Percentiles rank a stretch among this genome's conserved stretches.
Evolutionary conservation across 2,329 filamentous ascomycete species (phyloP).

Genomic region (Clarireedia sp.): DNA sequence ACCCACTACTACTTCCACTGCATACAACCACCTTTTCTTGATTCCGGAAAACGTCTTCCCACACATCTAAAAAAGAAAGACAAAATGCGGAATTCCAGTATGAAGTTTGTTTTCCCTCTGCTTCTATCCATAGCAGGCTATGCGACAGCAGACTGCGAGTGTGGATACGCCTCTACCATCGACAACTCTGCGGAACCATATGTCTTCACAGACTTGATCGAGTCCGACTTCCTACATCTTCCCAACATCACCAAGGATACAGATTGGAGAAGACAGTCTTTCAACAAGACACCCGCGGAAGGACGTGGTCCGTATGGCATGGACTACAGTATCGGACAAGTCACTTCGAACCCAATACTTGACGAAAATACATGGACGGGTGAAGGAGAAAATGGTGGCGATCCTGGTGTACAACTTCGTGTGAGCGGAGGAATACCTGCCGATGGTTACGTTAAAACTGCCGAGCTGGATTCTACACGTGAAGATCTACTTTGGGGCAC

Average conservation of each 20-base stretch:
- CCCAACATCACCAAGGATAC: constrained; percentile 40
- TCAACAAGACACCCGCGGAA: constrained; percentile 51
- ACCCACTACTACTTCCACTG: not conserved
- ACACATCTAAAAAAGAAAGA: not conserved
- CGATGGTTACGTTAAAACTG: constrained; percentile 48
- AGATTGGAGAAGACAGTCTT: constrained; percentile 61
- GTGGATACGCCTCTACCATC: constrained; percentile 56
- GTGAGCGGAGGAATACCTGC: constrained; percentile 38
- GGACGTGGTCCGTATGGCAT: constrained; percentile 58
- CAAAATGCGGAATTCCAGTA: not conserved
- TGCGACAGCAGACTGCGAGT: constrained; percentile 48
- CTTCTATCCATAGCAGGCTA: not conserved
- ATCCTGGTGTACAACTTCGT: constrained; percentile 48
- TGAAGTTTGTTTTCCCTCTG: not conserved
- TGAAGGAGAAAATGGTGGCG: constrained; percentile 36
- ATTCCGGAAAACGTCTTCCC: not conserved
- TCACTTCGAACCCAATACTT: constrained; percentile 44
- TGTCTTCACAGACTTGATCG: constrained; percentile 61
- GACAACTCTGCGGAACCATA: constrained; percentile 32
- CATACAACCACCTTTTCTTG: not conserved
- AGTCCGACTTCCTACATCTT: constrained; percentile 62
- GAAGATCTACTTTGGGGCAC: constrained; percentile 61
- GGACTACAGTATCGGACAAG: constrained; percentile 48
- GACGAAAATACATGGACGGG: constrained; percentile 37
- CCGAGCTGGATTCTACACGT: constrained; percentile 55